Conservation (phyloP, 2,329 filamentous ascomycete genomes). For the Cryoendolithus antarcticus region DNA sequence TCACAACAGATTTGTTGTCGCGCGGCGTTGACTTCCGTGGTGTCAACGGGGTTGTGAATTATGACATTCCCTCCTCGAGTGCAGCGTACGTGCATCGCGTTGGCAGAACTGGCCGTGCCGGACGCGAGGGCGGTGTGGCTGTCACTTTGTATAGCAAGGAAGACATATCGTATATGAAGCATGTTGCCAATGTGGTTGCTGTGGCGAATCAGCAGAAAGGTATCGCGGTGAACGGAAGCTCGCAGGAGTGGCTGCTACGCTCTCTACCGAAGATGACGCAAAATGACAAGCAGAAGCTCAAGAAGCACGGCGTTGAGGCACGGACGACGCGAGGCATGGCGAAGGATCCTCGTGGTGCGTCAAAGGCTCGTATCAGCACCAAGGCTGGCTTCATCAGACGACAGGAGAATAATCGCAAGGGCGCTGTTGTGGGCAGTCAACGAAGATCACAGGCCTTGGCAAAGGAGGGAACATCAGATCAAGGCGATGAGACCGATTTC, state of each 20-base stretch:
- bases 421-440: slow-evolving; percentile 24
- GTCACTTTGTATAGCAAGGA: slow-evolving; percentile 95
- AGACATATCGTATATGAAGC: slow-evolving; percentile 80
- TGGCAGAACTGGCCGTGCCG: slow-evolving; percentile 79
- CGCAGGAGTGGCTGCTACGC: slow-evolving; percentile 80
- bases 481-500: slow-evolving; percentile 25
- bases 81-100: slow-evolving; percentile 89
- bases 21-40: slow-evolving; percentile 91
- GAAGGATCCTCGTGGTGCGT: slow-evolving; percentile 30
- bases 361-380: slow-evolving; percentile 61
- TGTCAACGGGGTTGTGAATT: slow-evolving; percentile 93
- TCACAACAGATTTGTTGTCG: slow-evolving; percentile 87
- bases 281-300: slow-evolving; percentile 70
- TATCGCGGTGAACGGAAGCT: slow-evolving; percentile 32
- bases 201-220: slow-evolving; percentile 59
- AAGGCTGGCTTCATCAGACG: slow-evolving; percentile 65
- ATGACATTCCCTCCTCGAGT: slow-evolving; percentile 85
- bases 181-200: slow-evolving; percentile 84
- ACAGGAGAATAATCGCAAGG: slow-evolving; percentile 51
- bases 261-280: slow-evolving; percentile 75
- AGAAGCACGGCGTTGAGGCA: slow-evolving; percentile 67
- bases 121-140: slow-evolving; percentile 73
- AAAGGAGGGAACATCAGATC: slow-evolving; percentile 25
- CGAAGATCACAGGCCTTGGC: slow-evolving; percentile 17
- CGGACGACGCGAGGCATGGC: slow-evolving; percentile 34